Evolutionary conservation across 2,329 filamentous ascomycete species (phyloP), one percentile per base, ranked within the genome.

Genomic region (Metarhizium brunneum): DNA sequence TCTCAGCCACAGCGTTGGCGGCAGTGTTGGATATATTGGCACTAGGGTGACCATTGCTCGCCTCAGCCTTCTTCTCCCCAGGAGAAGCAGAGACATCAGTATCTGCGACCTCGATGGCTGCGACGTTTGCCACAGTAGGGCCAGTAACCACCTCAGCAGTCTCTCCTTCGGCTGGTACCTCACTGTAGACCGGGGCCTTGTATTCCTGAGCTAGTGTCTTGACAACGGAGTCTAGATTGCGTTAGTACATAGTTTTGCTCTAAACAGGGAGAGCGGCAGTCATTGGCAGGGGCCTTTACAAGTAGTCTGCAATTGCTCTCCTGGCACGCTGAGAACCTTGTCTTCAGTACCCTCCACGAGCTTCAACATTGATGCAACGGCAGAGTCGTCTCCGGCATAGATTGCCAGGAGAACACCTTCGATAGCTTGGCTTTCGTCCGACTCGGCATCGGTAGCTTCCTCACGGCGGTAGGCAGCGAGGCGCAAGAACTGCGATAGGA

Each of bases 341-440:
- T 92, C 88, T 14, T 84, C 77, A 30, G 82, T 78, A 38, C 87
- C 88, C 57, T 89, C 78, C 55, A 91, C 87, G 56, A 95, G 77
- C 75, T 88, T 91, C 65, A 89, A 72, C 73, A 90, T 90, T 56
- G 87, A 83, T 54, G 81, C 75, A 29, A 94, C 88, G 52, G 88
- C 89, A 62, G 76, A 79, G 60, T 88, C 81, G 64, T 92, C 88
- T 50, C 89, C 90, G 49, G 84, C 83, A 71, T 95, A 94, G 36
- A 94, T 86, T 58, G 86, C 80, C 50, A 91, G 77, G 56, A 95
- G 77, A 38, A 90, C 84, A 53, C 88, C 88, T 72, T 95, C 89
- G 57, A 94, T 84, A 40, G 88, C 90, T 71, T 85, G 84, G 71
- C 85, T 90, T 74, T 92, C 87, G 56, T 91, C 87, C 5, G 79